Base-by-base conservation (phyloP, 768 basidiomycete species). In the Agaricus blazei region DNA sequence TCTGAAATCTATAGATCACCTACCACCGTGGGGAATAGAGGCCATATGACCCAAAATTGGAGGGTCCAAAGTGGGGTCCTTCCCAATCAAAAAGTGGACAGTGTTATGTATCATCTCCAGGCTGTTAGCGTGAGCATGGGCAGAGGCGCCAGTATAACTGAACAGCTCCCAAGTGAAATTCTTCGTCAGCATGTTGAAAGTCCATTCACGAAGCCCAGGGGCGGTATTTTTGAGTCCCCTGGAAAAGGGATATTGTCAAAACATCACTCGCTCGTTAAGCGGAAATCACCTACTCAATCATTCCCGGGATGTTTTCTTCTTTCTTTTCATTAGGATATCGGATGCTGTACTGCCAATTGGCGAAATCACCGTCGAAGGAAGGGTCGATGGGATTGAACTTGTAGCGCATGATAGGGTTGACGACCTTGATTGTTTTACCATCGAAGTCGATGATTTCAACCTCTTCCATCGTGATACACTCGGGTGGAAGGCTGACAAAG, bases 91-190 rank as follows among this genome's bases (percentile, higher is more conserved):
- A 43, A 64, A 67, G 54, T 79, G 76, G 9, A 78, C 66, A 23
- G 58, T 50, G 56, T 77, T 74, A 46, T 79, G 78, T 42, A 78
- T 69, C 26, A 68, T 67, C 56, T 79, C 76, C 36, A 79, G 58
- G 51, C 74, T 75, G 65, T 72, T 75, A 44, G 66, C 68, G 12
- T 61, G 69, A 19, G 65, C 65, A 4, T 64, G 67, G 48, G 70
- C 65, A 15, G 58, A 64, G 4, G 50, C 15, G 1, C 69, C 65
- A 61, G 76, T 69, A 63, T 76, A 77, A 58, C 75, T 77, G 67
- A 79, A 77, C 11, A 62, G 65, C 2, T 63, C 60, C 74, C 75
- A 79, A 4, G 63, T 69, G 41, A 60, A 42, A 9, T 71, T 67
- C 3, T 63, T 59, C 24, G 64, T 63, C 38, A 76, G 61, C 47